These are phyloP conservation scores for Cercospora sp. DNA, from an alignment of 2,329 filamentous ascomycete species.

Conservation along the genomic window DNA sequence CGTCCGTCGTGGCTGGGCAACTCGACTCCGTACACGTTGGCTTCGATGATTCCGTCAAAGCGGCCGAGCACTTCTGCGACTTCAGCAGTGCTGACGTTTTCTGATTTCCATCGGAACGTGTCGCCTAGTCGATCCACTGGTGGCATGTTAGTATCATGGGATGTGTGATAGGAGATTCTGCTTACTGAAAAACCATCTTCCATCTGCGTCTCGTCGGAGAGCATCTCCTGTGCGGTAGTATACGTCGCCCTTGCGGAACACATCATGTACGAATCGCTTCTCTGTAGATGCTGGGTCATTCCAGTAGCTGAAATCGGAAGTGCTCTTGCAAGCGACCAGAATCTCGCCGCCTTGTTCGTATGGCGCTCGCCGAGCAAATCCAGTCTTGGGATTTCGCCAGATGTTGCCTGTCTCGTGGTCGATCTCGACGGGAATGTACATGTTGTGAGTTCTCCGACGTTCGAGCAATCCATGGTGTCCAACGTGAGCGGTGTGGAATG, in stretches of 20 bases:
- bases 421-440: slow-evolving; percentile 65
- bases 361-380: slow-evolving; percentile 62
- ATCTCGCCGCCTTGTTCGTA: slow-evolving; percentile 76
- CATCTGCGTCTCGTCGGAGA: slow-evolving; percentile 68
- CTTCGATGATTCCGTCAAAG: slow-evolving; percentile 69
- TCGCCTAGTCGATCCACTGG: slow-evolving; percentile 72
- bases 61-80: slow-evolving; percentile 72
- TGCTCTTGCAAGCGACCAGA: slow-evolving; percentile 61
- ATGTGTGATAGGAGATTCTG: background rate
- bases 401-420: slow-evolving; percentile 69
- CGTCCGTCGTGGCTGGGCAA: slow-evolving; percentile 80
- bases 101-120: slow-evolving; percentile 75
- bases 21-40: slow-evolving; percentile 82
- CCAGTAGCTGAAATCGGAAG: slow-evolving; percentile 65
- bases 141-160: background rate
- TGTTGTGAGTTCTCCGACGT: slow-evolving; percentile 55
- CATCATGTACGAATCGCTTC: slow-evolving; percentile 58
- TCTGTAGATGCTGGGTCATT: slow-evolving; percentile 65
- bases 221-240: slow-evolving; percentile 87
- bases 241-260: slow-evolving; percentile 72
- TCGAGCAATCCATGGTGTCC: slow-evolving; percentile 69
- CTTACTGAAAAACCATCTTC: slow-evolving; percentile 66
- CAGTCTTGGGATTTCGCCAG: slow-evolving; percentile 64
- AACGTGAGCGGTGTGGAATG: slow-evolving; percentile 64
- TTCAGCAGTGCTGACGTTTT: slow-evolving; percentile 54